Conservation (phyloP, 768 basidiomycete species). For the Chiua virens region DNA sequence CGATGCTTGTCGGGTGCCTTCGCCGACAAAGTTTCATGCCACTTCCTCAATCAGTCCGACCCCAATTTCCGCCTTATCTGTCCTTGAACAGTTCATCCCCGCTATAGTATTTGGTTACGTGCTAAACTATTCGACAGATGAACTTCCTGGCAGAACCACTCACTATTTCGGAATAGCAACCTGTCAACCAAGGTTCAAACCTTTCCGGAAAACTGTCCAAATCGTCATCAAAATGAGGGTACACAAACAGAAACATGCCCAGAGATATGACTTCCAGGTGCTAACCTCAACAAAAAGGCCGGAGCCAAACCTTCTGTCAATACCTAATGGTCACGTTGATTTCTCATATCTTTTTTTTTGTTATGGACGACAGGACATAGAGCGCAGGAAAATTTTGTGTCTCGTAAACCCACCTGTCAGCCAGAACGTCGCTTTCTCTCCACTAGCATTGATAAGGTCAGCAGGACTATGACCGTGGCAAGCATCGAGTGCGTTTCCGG, state of each 20-base stretch:
- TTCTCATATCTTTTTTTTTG: conserved; percentile 4
- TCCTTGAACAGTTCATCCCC: too few species aligned
- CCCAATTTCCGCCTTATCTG: conserved; percentile 10
- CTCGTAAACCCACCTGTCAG: conserved; percentile 22
- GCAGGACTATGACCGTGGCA: conserved; percentile 21
- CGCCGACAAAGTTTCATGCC: conserved; percentile 16
- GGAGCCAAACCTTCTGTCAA: conserved; percentile 18
- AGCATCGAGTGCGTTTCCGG: not conserved
- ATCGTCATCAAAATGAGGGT: conserved; percentile 12
- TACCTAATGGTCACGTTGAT: conserved; percentile 15
- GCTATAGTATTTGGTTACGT: too few species aligned
- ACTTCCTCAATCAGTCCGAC: conserved; percentile 23
- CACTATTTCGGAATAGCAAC: conserved; percentile 1
- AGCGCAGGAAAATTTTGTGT: conserved; percentile 26
- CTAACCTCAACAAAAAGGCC: conserved; percentile 6
- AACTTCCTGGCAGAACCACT: too few species aligned
- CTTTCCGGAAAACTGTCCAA: not conserved
- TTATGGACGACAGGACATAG: conserved; percentile 19
- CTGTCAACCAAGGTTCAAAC: conserved; percentile 28
- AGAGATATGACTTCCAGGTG: conserved; percentile 1
- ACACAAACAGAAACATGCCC: conserved; percentile 7
- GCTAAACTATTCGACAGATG: too few species aligned
- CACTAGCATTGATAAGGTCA: conserved; percentile 14
- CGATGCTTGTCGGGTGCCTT: conserved; percentile 13
- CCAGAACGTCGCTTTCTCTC: conserved; percentile 3